Evolutionary conservation across 495 filamentous ascomycete genomes (phyloP), one percentile per base, ranked within the genome.

Genomic region (Cairneyella variabilis): DNA sequence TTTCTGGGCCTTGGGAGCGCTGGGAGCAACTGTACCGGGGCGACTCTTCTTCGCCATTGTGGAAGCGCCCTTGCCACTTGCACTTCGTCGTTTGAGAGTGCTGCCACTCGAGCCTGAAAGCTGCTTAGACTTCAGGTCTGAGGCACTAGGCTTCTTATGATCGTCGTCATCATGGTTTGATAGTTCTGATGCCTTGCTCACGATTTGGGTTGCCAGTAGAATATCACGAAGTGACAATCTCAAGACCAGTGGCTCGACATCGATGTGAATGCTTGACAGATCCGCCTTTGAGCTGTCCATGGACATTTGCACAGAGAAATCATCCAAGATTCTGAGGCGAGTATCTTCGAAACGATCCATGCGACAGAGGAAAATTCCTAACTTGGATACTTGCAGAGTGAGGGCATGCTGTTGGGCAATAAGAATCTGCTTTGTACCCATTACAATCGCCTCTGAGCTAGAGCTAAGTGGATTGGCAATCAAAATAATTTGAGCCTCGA

Each of bases 341-440:
- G 75, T 85, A 5, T 77, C 85, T 46, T 92, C 88, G 58, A 90
- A 90, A 56, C 87, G 86, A 64, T 98, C 93, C 95, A 98, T 97
- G 23, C 93, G 88, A 65, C 93, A 98, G 30, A 98, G 73, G 69
- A 97, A 98, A 91, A 98, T 97, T 51, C 93, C 95, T 40, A 97
- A 83, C 62, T 96, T 83, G 30, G 87, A 87, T 8, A 97, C 79
- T 62, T 97, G 95, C 51, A 98, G 75, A 9, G 95, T 96, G 44
- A 91, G 78, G 20, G 92, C 90, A 71, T 97, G 89, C 68, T 98
- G 93, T 62, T 93, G 88, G 12, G 93, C 93, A 10, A 97, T 74
- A 6, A 97, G 76, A 5, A 97, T 81, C 64, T 98, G 89, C 66
- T 97, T 97, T 8, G 90, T 96, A 16, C 91, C 86, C 16, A 98